Evolutionary conservation across 768 basidiomycete species (phyloP), one percentile per base, ranked within the genome.

Genomic region (Collybia nuda): DNA sequence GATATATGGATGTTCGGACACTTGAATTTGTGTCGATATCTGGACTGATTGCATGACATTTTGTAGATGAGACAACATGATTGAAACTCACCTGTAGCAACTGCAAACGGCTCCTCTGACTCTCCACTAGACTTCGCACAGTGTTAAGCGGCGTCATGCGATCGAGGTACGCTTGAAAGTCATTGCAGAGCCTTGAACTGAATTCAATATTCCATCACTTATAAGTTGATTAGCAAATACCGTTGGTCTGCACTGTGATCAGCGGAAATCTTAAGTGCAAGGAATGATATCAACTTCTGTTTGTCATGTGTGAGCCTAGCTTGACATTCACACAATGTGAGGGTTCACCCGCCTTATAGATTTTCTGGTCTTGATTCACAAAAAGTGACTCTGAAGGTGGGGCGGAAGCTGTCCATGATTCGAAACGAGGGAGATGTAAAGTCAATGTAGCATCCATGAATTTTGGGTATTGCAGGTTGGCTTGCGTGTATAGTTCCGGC

Each of bases 361-460:
- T 56, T 29, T 51, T 53, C 29, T 56, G 55, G 6, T 47, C 46
- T 6, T 46, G 24, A 29, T 56, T 53, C 6, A 42, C 49, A 23
- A 56, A 56, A 15, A 51, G 28, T 12, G 55, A 53, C 18, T 43
- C 39, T 3, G 55, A 48, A 9, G 55, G 48, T 22, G 44, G 48
- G 8, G 55, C 44, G 18, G 52, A 36, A 15, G 39, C 18, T 15
- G 45, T 53, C 55, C 55, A 56, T 2, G 48, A 53, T 24, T 56
- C 55, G 29, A 45, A 49, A 15, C 45, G 51, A 21, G 55, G 55
- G 22, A 56, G 52, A 41, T 56, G 55, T 19, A 57, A 47, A 19
- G 56, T 57, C 41, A 57, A 47, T 5, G 56, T 40, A 17, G 29
- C 40, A 35, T 58, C 57, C 45, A 58, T 40, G 37, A 58, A 55